phyloP scores from a whole-genome alignment of 345 rosid genomes.

The Euphorbia lathyris region DNA sequence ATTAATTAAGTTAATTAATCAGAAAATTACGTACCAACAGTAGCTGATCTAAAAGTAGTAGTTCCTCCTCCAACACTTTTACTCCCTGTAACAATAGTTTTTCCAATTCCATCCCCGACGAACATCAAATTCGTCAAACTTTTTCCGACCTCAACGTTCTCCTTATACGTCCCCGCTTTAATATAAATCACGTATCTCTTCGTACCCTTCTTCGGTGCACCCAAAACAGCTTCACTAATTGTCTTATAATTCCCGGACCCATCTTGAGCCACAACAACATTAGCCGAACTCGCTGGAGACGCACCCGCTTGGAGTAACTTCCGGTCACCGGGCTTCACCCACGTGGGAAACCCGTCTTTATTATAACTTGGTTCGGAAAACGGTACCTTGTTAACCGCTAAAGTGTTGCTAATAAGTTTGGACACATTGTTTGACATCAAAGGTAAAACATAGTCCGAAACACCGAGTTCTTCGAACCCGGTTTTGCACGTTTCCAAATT shows the following conservation, averaged over 20 bases:
- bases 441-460: constrained; percentile 32
- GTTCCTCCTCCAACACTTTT: constrained; percentile 41
- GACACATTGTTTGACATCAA: constrained; percentile 36
- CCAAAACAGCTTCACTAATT: constrained; percentile 32
- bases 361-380: not conserved
- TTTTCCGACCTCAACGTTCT: constrained; percentile 30
- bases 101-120: constrained; percentile 35
- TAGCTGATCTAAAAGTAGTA: constrained; percentile 44
- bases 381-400: constrained; percentile 34
- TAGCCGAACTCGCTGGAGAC: constrained; percentile 25
- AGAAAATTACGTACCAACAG: constrained; percentile 36
- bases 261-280: constrained; percentile 42
- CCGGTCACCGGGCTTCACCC: constrained; percentile 37
- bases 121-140: constrained; percentile 34
- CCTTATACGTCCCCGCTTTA: constrained; percentile 28
- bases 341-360: constrained; percentile 28
- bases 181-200: constrained; percentile 34
- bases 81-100: constrained; percentile 41
- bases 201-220: constrained; percentile 27
- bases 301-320: constrained; percentile 29
- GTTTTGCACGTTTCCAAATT: constrained; percentile 34
- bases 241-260: constrained; percentile 39
- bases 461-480: constrained; percentile 39
- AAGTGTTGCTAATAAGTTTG: constrained; percentile 33
- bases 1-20: no score